phyloP scores from a whole-genome alignment of 331 rosid species.

The Pyracantha coccinea region DNA sequence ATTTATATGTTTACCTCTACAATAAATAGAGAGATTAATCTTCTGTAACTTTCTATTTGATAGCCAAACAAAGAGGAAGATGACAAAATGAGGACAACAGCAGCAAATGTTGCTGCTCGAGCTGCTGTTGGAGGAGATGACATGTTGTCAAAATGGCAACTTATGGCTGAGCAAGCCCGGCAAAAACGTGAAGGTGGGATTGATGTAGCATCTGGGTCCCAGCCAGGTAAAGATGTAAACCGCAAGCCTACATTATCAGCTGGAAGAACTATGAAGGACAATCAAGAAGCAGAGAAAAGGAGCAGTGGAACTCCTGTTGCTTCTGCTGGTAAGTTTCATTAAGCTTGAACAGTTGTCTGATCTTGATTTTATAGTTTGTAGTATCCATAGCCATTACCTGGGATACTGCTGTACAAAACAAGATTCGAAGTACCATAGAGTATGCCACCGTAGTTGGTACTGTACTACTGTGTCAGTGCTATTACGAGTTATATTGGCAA shows the following conservation, averaged over 20 bases:
- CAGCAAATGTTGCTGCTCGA: conserved; percentile 97
- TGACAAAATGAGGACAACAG: conserved; percentile 93
- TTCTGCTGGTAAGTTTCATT: conserved; percentile 38
- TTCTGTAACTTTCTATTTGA: conserved; percentile 8
- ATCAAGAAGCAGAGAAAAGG: conserved; percentile 51
- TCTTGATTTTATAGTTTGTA: background rate
- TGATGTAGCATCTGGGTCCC: conserved; percentile 61
- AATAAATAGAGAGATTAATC: background rate
- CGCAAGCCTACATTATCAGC: conserved; percentile 47
- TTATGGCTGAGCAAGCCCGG: conserved; percentile 95
- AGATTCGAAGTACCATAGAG: background rate
- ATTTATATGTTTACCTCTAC: background rate
- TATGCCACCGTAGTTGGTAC: background rate
- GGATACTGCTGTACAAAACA: background rate
- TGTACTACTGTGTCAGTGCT: background rate
- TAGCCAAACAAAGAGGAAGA: conserved; percentile 81
- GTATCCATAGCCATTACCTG: background rate
- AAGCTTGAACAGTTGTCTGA: conserved; percentile 1
- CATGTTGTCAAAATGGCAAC: conserved; percentile 94
- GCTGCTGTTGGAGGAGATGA: conserved; percentile 99
- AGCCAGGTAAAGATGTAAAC: conserved; percentile 52
- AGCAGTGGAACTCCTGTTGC: conserved; percentile 26
- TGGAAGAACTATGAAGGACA: conserved; percentile 58
- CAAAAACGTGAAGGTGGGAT: conserved; percentile 81
- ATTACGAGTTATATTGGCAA: background rate